These are phyloP conservation scores for Phylloporus arenicola DNA, from an alignment of 768 basidiomycete species.

Conservation along the genomic window DNA sequence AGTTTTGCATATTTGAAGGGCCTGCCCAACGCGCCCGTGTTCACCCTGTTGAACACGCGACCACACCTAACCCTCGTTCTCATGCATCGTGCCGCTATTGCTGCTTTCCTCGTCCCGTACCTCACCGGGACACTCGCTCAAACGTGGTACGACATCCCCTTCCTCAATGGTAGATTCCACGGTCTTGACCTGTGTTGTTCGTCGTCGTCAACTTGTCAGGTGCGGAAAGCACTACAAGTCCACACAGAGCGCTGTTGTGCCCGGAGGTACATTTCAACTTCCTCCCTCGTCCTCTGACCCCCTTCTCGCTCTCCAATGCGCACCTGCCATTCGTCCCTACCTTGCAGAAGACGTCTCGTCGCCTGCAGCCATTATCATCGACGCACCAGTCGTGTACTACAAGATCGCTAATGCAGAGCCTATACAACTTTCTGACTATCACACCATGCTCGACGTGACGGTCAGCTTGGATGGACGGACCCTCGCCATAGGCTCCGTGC, in stretches of 20 bases:
- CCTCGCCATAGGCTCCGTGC: slow-evolving; percentile 41
- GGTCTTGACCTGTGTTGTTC: not conserved
- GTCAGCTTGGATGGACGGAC: slow-evolving; percentile 42
- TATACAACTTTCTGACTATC: slow-evolving; percentile 29
- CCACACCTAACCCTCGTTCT: not conserved
- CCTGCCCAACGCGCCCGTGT: too few species aligned
- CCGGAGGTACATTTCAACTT: slow-evolving; percentile 47
- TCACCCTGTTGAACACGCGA: not conserved
- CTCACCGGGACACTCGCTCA: slow-evolving; percentile 18
- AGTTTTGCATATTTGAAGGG: too few species aligned
- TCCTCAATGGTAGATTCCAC: not conserved
- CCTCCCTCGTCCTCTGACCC: slow-evolving; percentile 35
- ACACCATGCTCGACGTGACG: slow-evolving; percentile 34
- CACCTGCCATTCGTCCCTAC: slow-evolving; percentile 33
- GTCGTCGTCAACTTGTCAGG: slow-evolving; percentile 29
- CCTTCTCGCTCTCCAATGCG: slow-evolving; percentile 41
- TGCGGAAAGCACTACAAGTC: slow-evolving; percentile 54
- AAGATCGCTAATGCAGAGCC: slow-evolving; percentile 43
- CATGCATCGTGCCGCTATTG: slow-evolving; percentile 13
- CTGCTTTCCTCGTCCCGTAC: slow-evolving; percentile 4
- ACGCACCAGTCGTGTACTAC: slow-evolving; percentile 45
- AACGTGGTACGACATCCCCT: slow-evolving; percentile 22
- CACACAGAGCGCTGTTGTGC: slow-evolving; percentile 35
- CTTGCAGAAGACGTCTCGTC: slow-evolving; percentile 47
- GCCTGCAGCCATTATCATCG: slow-evolving; percentile 45